Evolutionary conservation across 169 alveolate species (phyloP).

Genomic region (Cryptosporidium ryanae): DNA sequence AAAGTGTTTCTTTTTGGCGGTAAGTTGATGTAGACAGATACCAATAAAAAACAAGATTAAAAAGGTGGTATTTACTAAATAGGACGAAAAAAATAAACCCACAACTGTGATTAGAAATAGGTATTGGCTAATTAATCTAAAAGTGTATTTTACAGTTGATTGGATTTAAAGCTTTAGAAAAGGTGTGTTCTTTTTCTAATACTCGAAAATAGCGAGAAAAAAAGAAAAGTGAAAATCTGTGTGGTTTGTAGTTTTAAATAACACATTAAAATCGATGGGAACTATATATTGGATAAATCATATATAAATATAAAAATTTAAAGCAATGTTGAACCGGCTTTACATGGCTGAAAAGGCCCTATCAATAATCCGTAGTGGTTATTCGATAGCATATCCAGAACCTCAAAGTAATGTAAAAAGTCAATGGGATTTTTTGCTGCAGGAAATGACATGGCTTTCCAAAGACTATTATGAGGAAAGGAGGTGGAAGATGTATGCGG

Average conservation of each 20-base stretch:
- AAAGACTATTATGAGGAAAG: slow-evolving; percentile 83
- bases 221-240: slow-evolving; percentile 6
- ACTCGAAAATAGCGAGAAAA: slow-evolving; percentile 7
- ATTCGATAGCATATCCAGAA: slow-evolving; percentile 53
- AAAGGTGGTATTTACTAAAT: background rate
- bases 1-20: slow-evolving; percentile 26
- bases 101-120: too few species aligned
- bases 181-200: too few species aligned
- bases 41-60: slow-evolving; percentile 31
- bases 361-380: slow-evolving; percentile 55
- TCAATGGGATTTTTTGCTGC: slow-evolving; percentile 77
- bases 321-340: slow-evolving; percentile 62
- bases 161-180: too few species aligned
- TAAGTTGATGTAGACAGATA: slow-evolving; percentile 63
- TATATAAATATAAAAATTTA: slow-evolving; percentile 7
- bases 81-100: too few species aligned
- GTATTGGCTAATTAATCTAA: background rate
- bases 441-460: slow-evolving; percentile 84
- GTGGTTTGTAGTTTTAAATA: background rate
- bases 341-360: slow-evolving; percentile 76
- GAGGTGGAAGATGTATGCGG: slow-evolving; percentile 82
- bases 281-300: background rate
- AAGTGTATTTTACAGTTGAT: too few species aligned
- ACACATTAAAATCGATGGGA: slow-evolving; percentile 4
- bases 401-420: slow-evolving; percentile 73